A percentile compares a stretch with the other conserved stretches of the same genome.
Conservation (phyloP, 768 basidiomycete genomes). For the Suillus fuscotomentosus region DNA sequence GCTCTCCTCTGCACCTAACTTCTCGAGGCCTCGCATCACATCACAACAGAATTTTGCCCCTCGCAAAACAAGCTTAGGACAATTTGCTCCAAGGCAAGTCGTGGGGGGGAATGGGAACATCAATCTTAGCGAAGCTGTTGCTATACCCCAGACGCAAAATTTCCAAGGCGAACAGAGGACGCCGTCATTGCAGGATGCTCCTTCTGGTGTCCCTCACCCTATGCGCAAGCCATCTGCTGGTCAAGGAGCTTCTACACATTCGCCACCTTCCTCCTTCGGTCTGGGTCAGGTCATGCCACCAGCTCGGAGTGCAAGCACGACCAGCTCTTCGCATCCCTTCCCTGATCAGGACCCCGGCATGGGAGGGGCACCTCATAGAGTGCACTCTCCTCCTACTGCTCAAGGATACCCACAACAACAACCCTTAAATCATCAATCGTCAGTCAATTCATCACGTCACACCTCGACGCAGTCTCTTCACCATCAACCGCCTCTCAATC, state of each 20-base stretch:
- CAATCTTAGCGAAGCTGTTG: conserved; percentile 7
- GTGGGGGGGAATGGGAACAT: conserved; percentile 5
- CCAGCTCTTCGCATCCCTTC: conserved; percentile 22
- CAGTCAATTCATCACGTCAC: conserved; percentile 26
- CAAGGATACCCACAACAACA: conserved; percentile 14
- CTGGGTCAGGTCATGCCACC: conserved; percentile 39
- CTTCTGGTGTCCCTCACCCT: conserved; percentile 16
- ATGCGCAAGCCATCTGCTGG: conserved; percentile 24
- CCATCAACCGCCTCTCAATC: conserved; percentile 22
- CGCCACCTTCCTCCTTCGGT: conserved; percentile 33
- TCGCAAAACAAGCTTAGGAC: conserved; percentile 3
- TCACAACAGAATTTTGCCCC: conserved; percentile 8
- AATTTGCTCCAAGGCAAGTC: conserved; percentile 7
- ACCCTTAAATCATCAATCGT: conserved; percentile 19
- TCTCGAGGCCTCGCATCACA: conserved; percentile 4
- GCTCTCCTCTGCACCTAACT: conserved; percentile 6
- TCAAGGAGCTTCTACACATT: conserved; percentile 10
- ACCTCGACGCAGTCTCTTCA: conserved; percentile 27
- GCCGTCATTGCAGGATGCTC: conserved; percentile 19
- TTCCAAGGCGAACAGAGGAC: conserved; percentile 12
- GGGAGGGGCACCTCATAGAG: conserved; percentile 16
- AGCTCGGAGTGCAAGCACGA: conserved; percentile 36
- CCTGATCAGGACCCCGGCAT: conserved; percentile 21
- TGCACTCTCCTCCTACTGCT: conserved; percentile 14
- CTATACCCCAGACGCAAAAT: conserved; percentile 6